phyloP scores from a whole-genome alignment of 257 asterid species.

The Fraxinus quadrangulata region DNA sequence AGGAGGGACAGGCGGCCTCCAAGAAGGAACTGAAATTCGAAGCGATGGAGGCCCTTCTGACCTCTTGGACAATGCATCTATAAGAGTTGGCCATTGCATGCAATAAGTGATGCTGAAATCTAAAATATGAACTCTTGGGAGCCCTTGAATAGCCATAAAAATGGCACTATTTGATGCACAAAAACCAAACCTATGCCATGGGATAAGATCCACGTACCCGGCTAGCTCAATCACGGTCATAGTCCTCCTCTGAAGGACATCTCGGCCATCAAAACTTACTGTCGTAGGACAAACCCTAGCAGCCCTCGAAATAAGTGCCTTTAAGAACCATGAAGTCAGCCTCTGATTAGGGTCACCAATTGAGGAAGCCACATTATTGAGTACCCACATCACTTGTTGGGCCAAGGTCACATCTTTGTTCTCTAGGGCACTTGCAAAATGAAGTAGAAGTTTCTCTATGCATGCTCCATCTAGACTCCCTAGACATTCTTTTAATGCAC shows the following conservation, averaged over 20 bases:
- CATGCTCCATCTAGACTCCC: slow-evolving; percentile 72
- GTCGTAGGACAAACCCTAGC: slow-evolving; percentile 58
- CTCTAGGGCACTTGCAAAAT: slow-evolving; percentile 71
- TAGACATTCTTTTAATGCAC: slow-evolving; percentile 54
- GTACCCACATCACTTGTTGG: slow-evolving; percentile 92
- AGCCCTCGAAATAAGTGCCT: slow-evolving; percentile 63
- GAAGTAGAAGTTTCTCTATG: slow-evolving; percentile 74
- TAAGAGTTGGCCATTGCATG: slow-evolving; percentile 87
- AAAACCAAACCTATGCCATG: slow-evolving; percentile 82
- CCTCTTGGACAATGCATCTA: slow-evolving; percentile 55
- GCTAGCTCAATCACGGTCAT: slow-evolving; percentile 77
- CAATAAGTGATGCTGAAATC: slow-evolving; percentile 75
- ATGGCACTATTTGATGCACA: slow-evolving; percentile 68
- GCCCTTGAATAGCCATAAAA: slow-evolving; percentile 44
- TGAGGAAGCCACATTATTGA: slow-evolving; percentile 77
- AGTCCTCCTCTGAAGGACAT: slow-evolving; percentile 32
- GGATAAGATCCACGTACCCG: slow-evolving; percentile 75
- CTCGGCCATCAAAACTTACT: slow-evolving; percentile 29
- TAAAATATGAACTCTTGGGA: slow-evolving; percentile 50
- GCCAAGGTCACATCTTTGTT: slow-evolving; percentile 73
- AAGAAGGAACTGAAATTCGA: slow-evolving; percentile 51
- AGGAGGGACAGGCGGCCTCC: slow-evolving; percentile 68
- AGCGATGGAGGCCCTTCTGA: slow-evolving; percentile 49
- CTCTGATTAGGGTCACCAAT: slow-evolving; percentile 75
- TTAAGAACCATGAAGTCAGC: slow-evolving; percentile 63